phyloP scores from a whole-genome alignment of 805 yeast species.

The Nematodospora valgi region DNA sequence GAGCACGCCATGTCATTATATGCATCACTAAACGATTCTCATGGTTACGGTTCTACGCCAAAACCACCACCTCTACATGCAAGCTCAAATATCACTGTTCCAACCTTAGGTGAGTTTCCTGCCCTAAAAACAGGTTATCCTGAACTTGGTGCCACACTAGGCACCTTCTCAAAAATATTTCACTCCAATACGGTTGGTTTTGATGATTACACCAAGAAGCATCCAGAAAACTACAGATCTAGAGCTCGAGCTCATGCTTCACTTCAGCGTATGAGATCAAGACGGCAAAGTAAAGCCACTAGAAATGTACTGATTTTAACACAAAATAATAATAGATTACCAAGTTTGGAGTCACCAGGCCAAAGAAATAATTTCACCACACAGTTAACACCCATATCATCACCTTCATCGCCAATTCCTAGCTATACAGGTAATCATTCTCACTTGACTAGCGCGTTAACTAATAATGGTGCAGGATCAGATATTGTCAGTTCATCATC shows the following conservation, averaged over 20 bases:
- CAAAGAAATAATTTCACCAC: constrained; percentile 1
- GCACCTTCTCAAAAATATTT: not conserved
- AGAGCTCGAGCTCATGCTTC: constrained; percentile 67
- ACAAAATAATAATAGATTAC: constrained; percentile 12
- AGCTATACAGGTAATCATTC: constrained; percentile 8
- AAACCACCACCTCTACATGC: constrained; percentile 9
- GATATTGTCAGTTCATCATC: constrained; percentile 3
- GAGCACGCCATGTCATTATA: constrained; percentile 68
- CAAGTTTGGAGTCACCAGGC: constrained; percentile 19
- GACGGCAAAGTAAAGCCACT: constrained; percentile 49
- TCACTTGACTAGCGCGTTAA: constrained; percentile 3
- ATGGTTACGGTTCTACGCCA: constrained; percentile 19
- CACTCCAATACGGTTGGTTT: constrained; percentile 2
- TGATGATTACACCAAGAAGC: constrained; percentile 3
- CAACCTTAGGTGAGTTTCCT: constrained; percentile 43
- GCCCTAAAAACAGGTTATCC: constrained; percentile 19
- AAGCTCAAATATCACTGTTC: constrained; percentile 26
- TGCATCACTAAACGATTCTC: constrained; percentile 44
- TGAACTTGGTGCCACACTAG: constrained; percentile 1
- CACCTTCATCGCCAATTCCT: constrained; percentile 17
- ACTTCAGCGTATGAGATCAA: constrained; percentile 53
- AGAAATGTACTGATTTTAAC: constrained; percentile 23
- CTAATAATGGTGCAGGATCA: not conserved
- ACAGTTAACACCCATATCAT: constrained; percentile 1
- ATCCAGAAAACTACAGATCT: constrained; percentile 37